These are phyloP conservation scores for Hypoxylon sp. DNA, from an alignment of 2,329 filamentous ascomycete genomes.

Conservation along the genomic window DNA sequence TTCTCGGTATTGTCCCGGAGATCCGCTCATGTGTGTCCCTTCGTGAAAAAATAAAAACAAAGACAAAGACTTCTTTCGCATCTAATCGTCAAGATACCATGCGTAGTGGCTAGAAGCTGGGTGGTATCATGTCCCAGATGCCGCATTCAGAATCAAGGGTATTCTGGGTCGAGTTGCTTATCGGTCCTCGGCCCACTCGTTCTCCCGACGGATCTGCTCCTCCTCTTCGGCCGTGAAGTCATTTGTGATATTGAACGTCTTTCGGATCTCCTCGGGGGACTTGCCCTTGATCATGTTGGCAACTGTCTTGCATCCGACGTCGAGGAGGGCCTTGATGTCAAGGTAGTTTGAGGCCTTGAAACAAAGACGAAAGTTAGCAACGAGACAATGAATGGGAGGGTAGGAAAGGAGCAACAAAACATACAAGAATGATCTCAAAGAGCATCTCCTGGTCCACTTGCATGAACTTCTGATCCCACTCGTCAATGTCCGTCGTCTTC, in stretches of 20 bases:
- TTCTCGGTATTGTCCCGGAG: not conserved
- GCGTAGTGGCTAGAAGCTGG: not conserved
- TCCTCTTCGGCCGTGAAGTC: slow-evolving; percentile 99
- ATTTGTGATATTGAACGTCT: slow-evolving; percentile 99
- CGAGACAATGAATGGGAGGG: not conserved
- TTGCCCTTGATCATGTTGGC: slow-evolving; percentile 99
- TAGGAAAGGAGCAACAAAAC: slow-evolving; percentile 50
- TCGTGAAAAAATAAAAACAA: not conserved
- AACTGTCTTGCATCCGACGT: slow-evolving; percentile 99
- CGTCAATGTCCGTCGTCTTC: slow-evolving; percentile 98
- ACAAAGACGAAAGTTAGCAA: slow-evolving; percentile 41
- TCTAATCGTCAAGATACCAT: not conserved
- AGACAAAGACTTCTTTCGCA: not conserved
- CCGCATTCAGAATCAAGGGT: not conserved
- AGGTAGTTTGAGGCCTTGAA: slow-evolving; percentile 93
- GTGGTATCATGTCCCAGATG: not conserved
- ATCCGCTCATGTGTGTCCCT: not conserved
- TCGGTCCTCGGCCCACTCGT: slow-evolving; percentile 90
- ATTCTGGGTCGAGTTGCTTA: slow-evolving; percentile 54
- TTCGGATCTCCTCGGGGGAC: slow-evolving; percentile 98
- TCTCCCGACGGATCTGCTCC: slow-evolving; percentile 94
- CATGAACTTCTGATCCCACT: slow-evolving; percentile 99
- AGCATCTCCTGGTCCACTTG: slow-evolving; percentile 99
- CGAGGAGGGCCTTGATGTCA: slow-evolving; percentile 97
- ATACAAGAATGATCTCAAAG: slow-evolving; percentile 96